phyloP scores from a whole-genome alignment of 495 filamentous ascomycete species.

The Lindgomyces ingoldianus region DNA sequence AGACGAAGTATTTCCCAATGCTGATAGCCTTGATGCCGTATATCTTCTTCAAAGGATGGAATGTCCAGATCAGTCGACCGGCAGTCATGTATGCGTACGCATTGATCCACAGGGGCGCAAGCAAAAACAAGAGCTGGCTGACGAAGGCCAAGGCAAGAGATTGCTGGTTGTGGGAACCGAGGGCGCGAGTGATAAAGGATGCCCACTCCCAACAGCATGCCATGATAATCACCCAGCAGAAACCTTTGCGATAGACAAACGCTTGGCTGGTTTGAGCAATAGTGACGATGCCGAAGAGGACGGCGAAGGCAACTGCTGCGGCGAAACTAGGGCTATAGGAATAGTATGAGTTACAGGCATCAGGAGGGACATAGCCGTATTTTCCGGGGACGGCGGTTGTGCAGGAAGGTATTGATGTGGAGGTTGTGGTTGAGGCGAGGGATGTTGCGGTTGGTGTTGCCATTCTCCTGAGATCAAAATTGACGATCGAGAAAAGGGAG shows the following conservation, averaged over 20 bases:
- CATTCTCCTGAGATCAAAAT: not conserved
- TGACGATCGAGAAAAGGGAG: not conserved
- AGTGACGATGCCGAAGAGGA: slow-evolving; percentile 36
- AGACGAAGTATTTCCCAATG: slow-evolving; percentile 61
- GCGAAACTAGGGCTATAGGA: slow-evolving; percentile 27
- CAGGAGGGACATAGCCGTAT: slow-evolving; percentile 35
- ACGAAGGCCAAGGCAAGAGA: slow-evolving; percentile 32
- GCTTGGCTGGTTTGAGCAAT: slow-evolving; percentile 32
- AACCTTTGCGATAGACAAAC: slow-evolving; percentile 32
- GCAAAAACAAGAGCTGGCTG: slow-evolving; percentile 30
- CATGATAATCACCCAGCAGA: slow-evolving; percentile 57
- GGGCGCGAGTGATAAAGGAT: slow-evolving; percentile 47
- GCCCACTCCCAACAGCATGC: slow-evolving; percentile 49
- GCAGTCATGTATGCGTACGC: slow-evolving; percentile 71
- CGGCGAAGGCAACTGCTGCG: slow-evolving; percentile 31
- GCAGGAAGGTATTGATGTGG: slow-evolving; percentile 23
- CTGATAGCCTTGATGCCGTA: slow-evolving; percentile 52
- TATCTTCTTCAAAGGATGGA: slow-evolving; percentile 52
- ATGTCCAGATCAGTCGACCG: slow-evolving; percentile 61
- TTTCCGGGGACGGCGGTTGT: slow-evolving; percentile 33
- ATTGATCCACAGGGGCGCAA: slow-evolving; percentile 53
- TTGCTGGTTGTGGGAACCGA: slow-evolving; percentile 49
- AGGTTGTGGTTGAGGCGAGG: slow-evolving; percentile 20
- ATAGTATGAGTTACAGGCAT: slow-evolving; percentile 35
- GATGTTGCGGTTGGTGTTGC: slow-evolving; percentile 15